Conservation (phyloP, 2,329 filamentous ascomycete species). For the Aspergillus piperis region DNA sequence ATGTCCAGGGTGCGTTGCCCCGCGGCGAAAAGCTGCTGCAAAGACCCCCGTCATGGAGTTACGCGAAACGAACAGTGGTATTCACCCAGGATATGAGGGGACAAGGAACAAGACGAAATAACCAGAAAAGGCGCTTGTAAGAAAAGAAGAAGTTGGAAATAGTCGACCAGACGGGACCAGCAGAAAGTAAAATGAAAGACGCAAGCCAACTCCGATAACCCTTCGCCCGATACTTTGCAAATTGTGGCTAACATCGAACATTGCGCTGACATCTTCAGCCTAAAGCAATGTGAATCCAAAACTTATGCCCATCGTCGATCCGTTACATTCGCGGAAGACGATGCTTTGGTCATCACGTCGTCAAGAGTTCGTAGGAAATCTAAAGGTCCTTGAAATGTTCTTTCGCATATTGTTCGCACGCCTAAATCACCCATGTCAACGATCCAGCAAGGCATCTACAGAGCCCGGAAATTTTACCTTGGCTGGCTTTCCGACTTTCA, state of each 20-base stretch:
- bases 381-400: slow-evolving; percentile 71
- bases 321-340: slow-evolving; percentile 18
- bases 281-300: slow-evolving; percentile 26
- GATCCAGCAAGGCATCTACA: slow-evolving; percentile 26
- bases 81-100: background rate
- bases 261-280: slow-evolving; percentile 5
- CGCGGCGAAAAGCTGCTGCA: background rate
- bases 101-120: background rate
- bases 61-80: background rate
- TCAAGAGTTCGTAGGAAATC: slow-evolving; percentile 31
- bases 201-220: slow-evolving; percentile 10
- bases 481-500: slow-evolving; percentile 95
- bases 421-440: slow-evolving; percentile 48
- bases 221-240: slow-evolving; percentile 15
- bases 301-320: slow-evolving; percentile 1
- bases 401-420: slow-evolving; percentile 91
- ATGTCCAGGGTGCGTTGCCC: background rate
- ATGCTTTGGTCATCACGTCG: slow-evolving; percentile 37
- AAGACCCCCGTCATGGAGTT: background rate
- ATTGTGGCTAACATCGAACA: slow-evolving; percentile 6
- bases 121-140: background rate
- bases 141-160: background rate
- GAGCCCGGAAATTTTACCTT: slow-evolving; percentile 60
- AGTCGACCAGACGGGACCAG: slow-evolving; percentile 18
- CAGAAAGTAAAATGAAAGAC: slow-evolving; percentile 4